Base-by-base conservation (phyloP, 305 asterid species). In the Nicotiana rustica region DNA sequence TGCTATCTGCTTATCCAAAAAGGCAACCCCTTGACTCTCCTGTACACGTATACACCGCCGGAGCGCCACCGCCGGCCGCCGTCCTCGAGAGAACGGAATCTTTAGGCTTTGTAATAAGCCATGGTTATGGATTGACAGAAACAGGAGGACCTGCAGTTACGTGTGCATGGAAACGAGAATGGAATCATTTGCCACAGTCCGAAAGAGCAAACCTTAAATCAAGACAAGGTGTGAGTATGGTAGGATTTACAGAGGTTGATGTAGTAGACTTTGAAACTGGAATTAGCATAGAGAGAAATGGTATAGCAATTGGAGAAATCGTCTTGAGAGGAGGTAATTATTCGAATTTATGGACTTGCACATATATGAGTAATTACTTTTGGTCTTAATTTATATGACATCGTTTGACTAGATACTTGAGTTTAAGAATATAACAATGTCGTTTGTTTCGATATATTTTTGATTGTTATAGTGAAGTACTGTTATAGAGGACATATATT, bases 101-200 rank as follows among this genome's bases (percentile, higher is more conserved):
- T 0, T 70, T 88, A 3, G 95, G 97, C 0, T 93, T 93, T 21
- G 4, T 86, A 0, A 85, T 93, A 9, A 90, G 90, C 29, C 96
- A 93, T 62, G 93, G 94, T 1, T 92, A 92, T 5, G 97, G 96
- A 36, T 18, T 93, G 83, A 93, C 97, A 0, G 96, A 93, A 83
- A 89, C 91, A 0, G 95, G 89, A 0, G 95, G 97, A 6, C 87
- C 64, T 1, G 95, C 87, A 52, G 92, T 92, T 21, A 78, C 90
- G 0, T 93, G 96, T 67, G 88, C 93, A 4, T 93, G 97, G 97
- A 91, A 92, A 67, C 64, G 44, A 25, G 83, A 87, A 31, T 89
- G 93, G 97, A 19, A 93, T 36, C 0, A 19, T 0, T 44, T 89
- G 57, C 47, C 87, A 0, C 87, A 70, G 0, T 1, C 15, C 0